Conservation (phyloP, 78 protist species). For the Pigoraptor vietnamica region DNA sequence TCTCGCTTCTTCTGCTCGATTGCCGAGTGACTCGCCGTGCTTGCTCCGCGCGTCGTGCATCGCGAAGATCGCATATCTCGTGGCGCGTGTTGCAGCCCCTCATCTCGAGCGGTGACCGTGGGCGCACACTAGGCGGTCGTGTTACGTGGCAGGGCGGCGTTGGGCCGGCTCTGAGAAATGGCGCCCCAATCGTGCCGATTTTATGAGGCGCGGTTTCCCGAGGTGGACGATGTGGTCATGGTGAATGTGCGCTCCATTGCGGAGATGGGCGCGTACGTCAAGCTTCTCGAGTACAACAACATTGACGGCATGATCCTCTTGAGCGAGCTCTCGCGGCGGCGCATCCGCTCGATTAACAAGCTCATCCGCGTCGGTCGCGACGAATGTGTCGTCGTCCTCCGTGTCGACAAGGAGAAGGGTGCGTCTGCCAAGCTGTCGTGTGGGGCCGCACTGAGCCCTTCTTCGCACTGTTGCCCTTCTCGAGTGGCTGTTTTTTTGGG, state of each 20-base stretch:
- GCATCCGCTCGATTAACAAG: conserved; percentile 92
- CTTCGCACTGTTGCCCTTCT: not conserved
- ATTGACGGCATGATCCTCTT: conserved; percentile 93
- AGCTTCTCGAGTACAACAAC: conserved; percentile 65
- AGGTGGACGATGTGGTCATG: conserved; percentile 86
- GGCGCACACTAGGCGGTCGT: too few relatives aligned
- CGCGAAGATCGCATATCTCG: too few relatives aligned
- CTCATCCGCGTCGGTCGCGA: conserved; percentile 82
- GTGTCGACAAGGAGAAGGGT: conserved; percentile 97
- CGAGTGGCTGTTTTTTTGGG: not conserved
- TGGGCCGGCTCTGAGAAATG: not conserved
- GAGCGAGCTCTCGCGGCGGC: conserved; percentile 90
- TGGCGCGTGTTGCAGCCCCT: too few relatives aligned
- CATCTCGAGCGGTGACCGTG: too few relatives aligned
- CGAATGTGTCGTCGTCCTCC: conserved; percentile 92
- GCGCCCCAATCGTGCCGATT: conserved; percentile 62
- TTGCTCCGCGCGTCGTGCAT: too few relatives aligned
- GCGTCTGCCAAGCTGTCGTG: not conserved
- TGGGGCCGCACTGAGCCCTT: not conserved
- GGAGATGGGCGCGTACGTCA: conserved; percentile 93
- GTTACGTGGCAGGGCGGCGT: too few relatives aligned
- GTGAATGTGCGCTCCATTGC: conserved; percentile 65
- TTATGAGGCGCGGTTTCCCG: conserved; percentile 90
- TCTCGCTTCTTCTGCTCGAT: not conserved
- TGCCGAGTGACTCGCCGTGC: too few relatives aligned